Evolutionary conservation across 164 flowering plant genomes (phyloP).

Genomic region (Santalum album): DNA sequence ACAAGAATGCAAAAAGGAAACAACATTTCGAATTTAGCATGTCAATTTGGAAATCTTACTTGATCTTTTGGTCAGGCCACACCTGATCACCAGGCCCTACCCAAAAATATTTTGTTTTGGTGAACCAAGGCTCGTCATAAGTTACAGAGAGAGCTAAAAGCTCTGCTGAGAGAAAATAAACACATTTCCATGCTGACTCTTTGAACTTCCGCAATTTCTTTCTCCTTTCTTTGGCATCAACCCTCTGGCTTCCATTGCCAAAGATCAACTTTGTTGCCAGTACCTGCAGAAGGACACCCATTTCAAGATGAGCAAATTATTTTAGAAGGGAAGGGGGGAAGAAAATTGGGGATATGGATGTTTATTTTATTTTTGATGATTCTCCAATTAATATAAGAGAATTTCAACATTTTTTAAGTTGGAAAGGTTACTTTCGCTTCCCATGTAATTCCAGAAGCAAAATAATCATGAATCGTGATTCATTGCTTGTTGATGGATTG

Average conservation of each 20-base stretch:
- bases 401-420: no score
- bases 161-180: slow-evolving; percentile 89
- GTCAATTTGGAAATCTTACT: slow-evolving; percentile 38
- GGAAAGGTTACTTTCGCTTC: no score
- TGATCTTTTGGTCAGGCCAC: slow-evolving; percentile 88
- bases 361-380: no score
- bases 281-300: slow-evolving; percentile 56
- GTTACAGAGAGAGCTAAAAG: slow-evolving; percentile 68
- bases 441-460: no score
- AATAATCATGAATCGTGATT: no score
- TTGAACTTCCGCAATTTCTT: slow-evolving; percentile 77
- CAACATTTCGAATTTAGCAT: not conserved
- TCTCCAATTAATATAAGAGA: no score
- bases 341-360: no score
- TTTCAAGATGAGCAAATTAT: no score
- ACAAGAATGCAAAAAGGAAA: not conserved
- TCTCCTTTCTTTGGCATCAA: slow-evolving; percentile 28
- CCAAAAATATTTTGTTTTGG: slow-evolving; percentile 65
- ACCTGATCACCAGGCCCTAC: slow-evolving; percentile 85
- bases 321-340: no score
- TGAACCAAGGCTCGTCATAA: slow-evolving; percentile 93
- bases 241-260: slow-evolving; percentile 30
- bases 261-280: slow-evolving; percentile 49
- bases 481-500: no score
- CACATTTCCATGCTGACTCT: slow-evolving; percentile 94